These are phyloP conservation scores for Macrocybe sp. DNA, from an alignment of 1,284 basidiomycete genomes.

Conservation along the genomic window DNA sequence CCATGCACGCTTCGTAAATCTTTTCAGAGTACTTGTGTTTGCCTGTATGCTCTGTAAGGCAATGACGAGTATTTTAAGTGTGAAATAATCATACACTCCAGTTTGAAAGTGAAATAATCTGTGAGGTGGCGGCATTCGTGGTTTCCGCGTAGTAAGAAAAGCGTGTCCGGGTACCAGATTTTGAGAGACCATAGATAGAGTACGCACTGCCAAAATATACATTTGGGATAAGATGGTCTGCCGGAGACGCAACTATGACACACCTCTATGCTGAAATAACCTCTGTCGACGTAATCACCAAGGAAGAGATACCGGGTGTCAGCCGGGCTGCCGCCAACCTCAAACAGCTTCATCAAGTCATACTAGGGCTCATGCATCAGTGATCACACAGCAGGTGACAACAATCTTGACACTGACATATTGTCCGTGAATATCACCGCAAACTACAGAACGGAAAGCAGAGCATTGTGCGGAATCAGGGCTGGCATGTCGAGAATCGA, in stretches of 20 bases:
- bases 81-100: conserved; percentile 64
- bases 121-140: conserved; percentile 89
- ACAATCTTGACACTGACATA: conserved; percentile 57
- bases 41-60: conserved; percentile 39
- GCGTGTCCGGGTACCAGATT: conserved; percentile 89
- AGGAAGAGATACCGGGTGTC: conserved; percentile 92
- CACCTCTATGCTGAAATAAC: conserved; percentile 90
- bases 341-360: conserved; percentile 93
- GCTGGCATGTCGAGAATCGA: neutral
- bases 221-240: neutral
- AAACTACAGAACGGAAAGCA: conserved; percentile 44
- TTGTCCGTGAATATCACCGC: conserved; percentile 93
- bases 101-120: conserved; percentile 88
- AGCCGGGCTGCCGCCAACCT: conserved; percentile 90
- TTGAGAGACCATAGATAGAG: conserved; percentile 87
- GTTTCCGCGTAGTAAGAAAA: conserved; percentile 88
- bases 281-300: conserved; percentile 94
- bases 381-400: neutral
- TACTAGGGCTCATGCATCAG: conserved; percentile 46
- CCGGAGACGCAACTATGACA: conserved; percentile 12
- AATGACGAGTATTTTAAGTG: neutral
- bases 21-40: conserved; percentile 93
- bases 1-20: conserved; percentile 90
- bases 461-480: neutral
- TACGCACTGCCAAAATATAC: conserved; percentile 58